Evolutionary conservation across 2,329 filamentous ascomycete genomes (phyloP), one percentile per base, ranked within the genome.

Genomic region (Aspergillus melleus): DNA sequence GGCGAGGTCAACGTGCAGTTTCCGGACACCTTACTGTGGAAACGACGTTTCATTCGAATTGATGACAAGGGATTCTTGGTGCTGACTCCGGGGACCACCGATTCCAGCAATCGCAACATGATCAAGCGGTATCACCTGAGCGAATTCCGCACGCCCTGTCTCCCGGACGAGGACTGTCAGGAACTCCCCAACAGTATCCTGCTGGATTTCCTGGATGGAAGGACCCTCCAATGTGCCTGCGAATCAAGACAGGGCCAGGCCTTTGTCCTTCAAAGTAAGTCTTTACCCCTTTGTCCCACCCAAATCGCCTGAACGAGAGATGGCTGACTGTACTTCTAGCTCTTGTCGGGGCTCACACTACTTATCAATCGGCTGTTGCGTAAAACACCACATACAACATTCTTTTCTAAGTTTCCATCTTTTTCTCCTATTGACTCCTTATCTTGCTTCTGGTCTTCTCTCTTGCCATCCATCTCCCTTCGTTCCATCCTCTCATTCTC

Each of bases 1-100:
- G 92, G 93, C 52, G 91, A 97, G 70, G 89, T 99, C 64, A 98
- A 99, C 69, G 91, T 98, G 11, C 95, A 99, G 74, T 97, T 99
- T 73, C 95, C 95, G 0, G 94, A 98, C 72, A 96, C 92, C 57
- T 83, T 99, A 51, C 83, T 99, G 12, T 99, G 95, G 95, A 99
- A 98, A 80, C 90, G 94, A 57, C 88, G 95, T 61, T 92, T 89
- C 70, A 88, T 97, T 77, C 89, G 89, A 64, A 86, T 99, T 58
- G 93, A 98, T 74, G 86, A 88, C 9, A 84, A 90, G 61, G 95
- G 94, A 19, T 92, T 90, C 76, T 80, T 99, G 44, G 88, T 96
- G 59, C 84, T 99, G 62, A 90, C 88, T 47, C 84, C 88, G 9
- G 84, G 88, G 19, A 87, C 87, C 62, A 84, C 87, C 20, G 85